phyloP scores from a whole-genome alignment of 129 eudicot species.

The Oenanthe sinensis region DNA sequence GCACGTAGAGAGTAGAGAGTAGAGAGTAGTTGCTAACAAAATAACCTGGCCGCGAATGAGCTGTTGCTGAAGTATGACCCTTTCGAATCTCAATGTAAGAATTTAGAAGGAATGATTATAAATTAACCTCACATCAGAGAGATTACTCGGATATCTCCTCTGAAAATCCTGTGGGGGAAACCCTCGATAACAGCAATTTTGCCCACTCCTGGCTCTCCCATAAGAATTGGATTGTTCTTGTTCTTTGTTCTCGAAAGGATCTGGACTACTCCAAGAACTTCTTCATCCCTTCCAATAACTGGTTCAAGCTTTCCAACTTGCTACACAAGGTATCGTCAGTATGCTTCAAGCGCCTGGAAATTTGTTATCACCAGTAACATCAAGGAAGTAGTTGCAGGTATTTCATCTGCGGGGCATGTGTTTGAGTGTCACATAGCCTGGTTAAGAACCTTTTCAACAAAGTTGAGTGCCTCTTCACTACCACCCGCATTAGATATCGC shows the following conservation, averaged over 20 bases:
- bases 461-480: slow-evolving; percentile 62
- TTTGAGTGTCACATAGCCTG: slow-evolving; percentile 71
- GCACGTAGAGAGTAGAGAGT: too few species aligned
- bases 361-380: slow-evolving; percentile 74
- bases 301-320: slow-evolving; percentile 94
- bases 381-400: slow-evolving; percentile 69
- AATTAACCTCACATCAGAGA: slow-evolving; percentile 68
- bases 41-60: too few species aligned
- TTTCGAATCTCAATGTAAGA: too few species aligned
- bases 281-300: slow-evolving; percentile 97
- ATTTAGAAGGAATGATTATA: too few species aligned
- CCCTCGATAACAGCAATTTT: slow-evolving; percentile 98
- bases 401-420: slow-evolving; percentile 83
- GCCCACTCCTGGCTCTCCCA: slow-evolving; percentile 97
- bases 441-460: slow-evolving; percentile 63
- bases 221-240: slow-evolving; percentile 87
- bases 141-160: slow-evolving; percentile 46
- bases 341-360: slow-evolving; percentile 80
- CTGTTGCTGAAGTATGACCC: too few species aligned
- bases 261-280: slow-evolving; percentile 67
- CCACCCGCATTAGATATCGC: slow-evolving; percentile 61
- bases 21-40: too few species aligned
- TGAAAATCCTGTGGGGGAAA: slow-evolving; percentile 75
- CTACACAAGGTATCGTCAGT: slow-evolving; percentile 88
- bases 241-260: slow-evolving; percentile 57